These are phyloP conservation scores for Physaria fendleri DNA, from an alignment of 345 rosid species.

Conservation along the genomic window DNA sequence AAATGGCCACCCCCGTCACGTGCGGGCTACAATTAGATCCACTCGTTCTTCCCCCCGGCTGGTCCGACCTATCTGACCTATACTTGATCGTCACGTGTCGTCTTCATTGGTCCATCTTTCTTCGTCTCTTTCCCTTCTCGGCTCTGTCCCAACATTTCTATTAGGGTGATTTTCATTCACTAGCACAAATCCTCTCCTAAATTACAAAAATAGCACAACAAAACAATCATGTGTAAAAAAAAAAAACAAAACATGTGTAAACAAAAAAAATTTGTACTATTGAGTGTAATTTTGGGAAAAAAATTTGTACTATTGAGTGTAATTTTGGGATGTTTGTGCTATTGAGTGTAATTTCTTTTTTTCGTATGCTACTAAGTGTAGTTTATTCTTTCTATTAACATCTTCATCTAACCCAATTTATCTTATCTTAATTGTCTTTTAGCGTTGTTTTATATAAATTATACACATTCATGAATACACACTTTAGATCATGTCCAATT, in stretches of 20 bases:
- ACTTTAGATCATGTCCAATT: background rate
- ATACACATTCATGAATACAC: background rate
- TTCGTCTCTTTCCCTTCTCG: background rate
- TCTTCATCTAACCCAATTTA: background rate
- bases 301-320: too few relatives aligned
- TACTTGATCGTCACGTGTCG: background rate
- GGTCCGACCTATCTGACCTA: constrained; percentile 1
- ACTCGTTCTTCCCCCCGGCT: constrained; percentile 12
- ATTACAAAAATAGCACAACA: too few relatives aligned
- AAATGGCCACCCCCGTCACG: constrained; percentile 22
- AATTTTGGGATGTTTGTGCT: too few relatives aligned
- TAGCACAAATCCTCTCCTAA: too few relatives aligned
- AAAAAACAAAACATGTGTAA: too few relatives aligned
- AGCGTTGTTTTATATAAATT: background rate
- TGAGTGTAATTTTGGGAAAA: too few relatives aligned
- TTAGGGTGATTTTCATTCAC: too few relatives aligned
- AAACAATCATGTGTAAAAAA: too few relatives aligned
- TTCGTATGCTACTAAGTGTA: too few relatives aligned
- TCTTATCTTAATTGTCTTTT: background rate
- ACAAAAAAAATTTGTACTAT: too few relatives aligned
- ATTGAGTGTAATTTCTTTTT: too few relatives aligned
- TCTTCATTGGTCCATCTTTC: background rate
- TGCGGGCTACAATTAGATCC: constrained; percentile 24
- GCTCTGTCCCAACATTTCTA: background rate
- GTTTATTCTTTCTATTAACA: too few relatives aligned